Evolutionary conservation across 2,329 filamentous ascomycete genomes (phyloP), one percentile per base, ranked within the genome.

Genomic region (Aspergillus quadrilineatus): DNA sequence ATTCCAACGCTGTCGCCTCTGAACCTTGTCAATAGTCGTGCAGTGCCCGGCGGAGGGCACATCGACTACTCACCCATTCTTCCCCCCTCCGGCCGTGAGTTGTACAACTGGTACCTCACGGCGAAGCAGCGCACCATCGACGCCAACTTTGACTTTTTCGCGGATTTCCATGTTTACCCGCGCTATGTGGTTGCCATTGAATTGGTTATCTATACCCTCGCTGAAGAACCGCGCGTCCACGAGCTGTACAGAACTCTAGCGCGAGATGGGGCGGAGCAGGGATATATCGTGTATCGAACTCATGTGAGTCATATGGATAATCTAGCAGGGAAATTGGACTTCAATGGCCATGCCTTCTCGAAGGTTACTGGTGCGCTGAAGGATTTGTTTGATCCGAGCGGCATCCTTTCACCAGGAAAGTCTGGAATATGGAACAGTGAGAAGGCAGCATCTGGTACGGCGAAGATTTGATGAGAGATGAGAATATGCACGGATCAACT

Each of bases 391-490:
- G 53, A 55, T 37, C 45, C 45, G 2, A 55, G 50, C 12, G 45
- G 53, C 12, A 17, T 55, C 26, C 28, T 55, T 4, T 43, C 53
- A 4, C 53, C 53, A 0, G 53, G 53, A 0, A 50, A 44, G 4
- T 36, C 36, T 5, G 32, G 85, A 0, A 28, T 55, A 9, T 55
- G 53, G 53, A 36, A 36, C 34, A 36, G 9, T 36, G 34, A 6
- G 34, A 2, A 4, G 14, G 14, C 34, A 36, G 34, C 5, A 22
- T 22, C 22, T 22, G 22, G 22, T 22, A 22, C 22, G 3, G 22
- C 22, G 3, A 22, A 22, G 22, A 22, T 22, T 22, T 22, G 22
- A 22, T 22, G 22, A 22, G 22, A 22, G 22, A 22, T 22, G 22
- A 22, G 22, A 4, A 22, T 22, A 22, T 22, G 22, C 22, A 22